Evolutionary conservation across 495 filamentous ascomycete genomes (phyloP).

Genomic region (Talaromyces stipitatus): DNA sequence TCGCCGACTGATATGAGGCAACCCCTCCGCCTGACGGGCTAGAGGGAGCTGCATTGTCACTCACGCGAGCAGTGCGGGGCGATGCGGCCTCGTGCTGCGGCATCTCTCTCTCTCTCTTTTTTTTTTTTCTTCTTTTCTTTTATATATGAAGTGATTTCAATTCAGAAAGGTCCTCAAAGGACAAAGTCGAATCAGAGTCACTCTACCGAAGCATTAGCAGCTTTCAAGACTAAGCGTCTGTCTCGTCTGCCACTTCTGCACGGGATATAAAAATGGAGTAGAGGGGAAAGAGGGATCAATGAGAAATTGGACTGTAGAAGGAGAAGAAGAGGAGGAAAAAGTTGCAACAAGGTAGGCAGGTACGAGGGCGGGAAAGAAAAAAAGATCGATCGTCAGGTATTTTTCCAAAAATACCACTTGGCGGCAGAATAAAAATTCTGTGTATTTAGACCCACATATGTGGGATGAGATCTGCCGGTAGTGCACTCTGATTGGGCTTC

Average conservation of each 20-base stretch:
- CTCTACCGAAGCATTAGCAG: constrained; percentile 41
- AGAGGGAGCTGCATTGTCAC: constrained; percentile 23
- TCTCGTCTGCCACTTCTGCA: constrained; percentile 3
- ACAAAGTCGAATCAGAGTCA: constrained; percentile 20
- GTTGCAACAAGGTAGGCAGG: background rate
- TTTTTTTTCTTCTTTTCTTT: too few relatives aligned
- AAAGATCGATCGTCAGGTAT: background rate
- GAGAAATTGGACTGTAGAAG: constrained; percentile 4
- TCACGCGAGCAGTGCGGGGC: constrained; percentile 10
- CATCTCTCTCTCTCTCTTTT: too few relatives aligned
- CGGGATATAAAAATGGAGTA: constrained; percentile 4
- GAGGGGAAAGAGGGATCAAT: background rate
- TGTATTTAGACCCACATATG: background rate
- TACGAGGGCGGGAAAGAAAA: constrained; percentile 7
- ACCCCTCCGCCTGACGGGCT: constrained; percentile 30
- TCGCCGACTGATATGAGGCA: constrained; percentile 19
- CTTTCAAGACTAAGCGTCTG: constrained; percentile 16
- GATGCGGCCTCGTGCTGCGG: constrained; percentile 19
- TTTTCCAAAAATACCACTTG: background rate
- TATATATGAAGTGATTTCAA: constrained; percentile 15
- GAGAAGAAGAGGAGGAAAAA: constrained; percentile 12
- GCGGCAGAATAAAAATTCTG: constrained; percentile 1
- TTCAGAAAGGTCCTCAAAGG: constrained; percentile 4
- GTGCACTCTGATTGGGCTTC: background rate
- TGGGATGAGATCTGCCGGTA: background rate